Evolutionary conservation across 140 eudicot genomes (phyloP).

Genomic region (Bidens hawaiensis): DNA sequence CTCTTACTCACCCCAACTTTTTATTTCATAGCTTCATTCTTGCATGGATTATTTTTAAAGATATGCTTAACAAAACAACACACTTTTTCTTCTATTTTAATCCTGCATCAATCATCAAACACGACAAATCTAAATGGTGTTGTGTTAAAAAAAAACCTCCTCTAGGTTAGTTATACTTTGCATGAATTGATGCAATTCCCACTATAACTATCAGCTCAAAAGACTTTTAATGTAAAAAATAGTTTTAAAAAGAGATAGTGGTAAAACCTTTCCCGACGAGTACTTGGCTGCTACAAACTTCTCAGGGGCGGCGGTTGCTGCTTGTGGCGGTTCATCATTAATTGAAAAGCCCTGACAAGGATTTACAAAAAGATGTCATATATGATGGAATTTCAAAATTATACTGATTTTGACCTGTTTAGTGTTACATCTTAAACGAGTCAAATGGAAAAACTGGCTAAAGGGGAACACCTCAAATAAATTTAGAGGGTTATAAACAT

Average conservation of each 20-base stretch:
- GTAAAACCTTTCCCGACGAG: slow-evolving; percentile 80
- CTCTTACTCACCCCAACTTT: slow-evolving; percentile 52
- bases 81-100: slow-evolving; percentile 46
- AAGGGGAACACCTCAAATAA: not conserved
- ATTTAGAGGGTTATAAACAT: not conserved
- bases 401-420: not conserved
- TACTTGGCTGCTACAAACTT: slow-evolving; percentile 92
- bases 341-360: slow-evolving; percentile 74
- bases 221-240: not conserved
- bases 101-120: slow-evolving; percentile 86
- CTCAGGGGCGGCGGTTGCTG: slow-evolving; percentile 51
- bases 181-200: slow-evolving; percentile 5
- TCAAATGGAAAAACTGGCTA: not conserved
- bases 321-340: slow-evolving; percentile 46
- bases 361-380: slow-evolving; percentile 4
- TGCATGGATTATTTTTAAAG: slow-evolving; percentile 41
- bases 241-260: not conserved
- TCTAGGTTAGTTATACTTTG: slow-evolving; percentile 1
- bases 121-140: slow-evolving; percentile 31
- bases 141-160: not conserved
- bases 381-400: not conserved
- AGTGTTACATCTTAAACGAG: not conserved
- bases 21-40: slow-evolving; percentile 53
- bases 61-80: slow-evolving; percentile 54
- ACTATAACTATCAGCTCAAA: slow-evolving; percentile 1